Evolutionary conservation across 192 early-diverging fungal genomes (phyloP), one percentile per base, ranked within the genome.

Genomic region (Rhizophagus prolifer): DNA sequence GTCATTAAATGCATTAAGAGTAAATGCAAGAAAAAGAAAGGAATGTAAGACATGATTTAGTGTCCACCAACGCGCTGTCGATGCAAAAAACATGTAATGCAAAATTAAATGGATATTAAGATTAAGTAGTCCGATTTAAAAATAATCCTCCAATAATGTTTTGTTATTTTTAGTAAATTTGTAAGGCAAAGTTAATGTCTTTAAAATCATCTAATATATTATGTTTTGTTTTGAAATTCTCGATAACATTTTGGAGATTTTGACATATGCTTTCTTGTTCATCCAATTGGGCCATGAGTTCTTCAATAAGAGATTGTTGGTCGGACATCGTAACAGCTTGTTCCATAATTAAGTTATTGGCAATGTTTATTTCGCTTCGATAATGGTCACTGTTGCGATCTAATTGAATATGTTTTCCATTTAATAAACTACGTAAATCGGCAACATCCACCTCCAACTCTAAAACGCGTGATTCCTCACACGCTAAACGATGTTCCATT

Each of bases 401-500:
- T 26, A 70, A 2, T 70, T 70, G 41, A 13, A 28, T 3, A 13
- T 70, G 9, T 70, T 70, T 36, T 25, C 38, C 25, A 50, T 70
- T 70, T 25, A 70, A 70, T 26, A 54, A 14, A n/a, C 68, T 54
- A 14, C 23, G 21, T n/a, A 44, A 44, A 47, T 70, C 41, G n/a
- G 44, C 44, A 9, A 44, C 21, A 14, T 26, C 10, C 34, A 44
- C 68, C n/a, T 70, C 68, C 13, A 70, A 46, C 44, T 70, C 44
- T 46, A 47, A n/a, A 14, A 70, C 68, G 10, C 68, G 68, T 70
- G 44, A 44, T 28, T 70, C 68, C 30, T 70, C 68, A 30, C 68
- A 70, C 5, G 68, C 68, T 14, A 70, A 26, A 25, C 68, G 38
- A 50, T 70, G 41, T 25, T 70, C 68, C 68, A 70, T 70, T 47